Evolutionary conservation across 2,329 filamentous ascomycete genomes (phyloP), one percentile per base, ranked within the genome.

Genomic region (Aspergillus pseudoviridinutans): DNA sequence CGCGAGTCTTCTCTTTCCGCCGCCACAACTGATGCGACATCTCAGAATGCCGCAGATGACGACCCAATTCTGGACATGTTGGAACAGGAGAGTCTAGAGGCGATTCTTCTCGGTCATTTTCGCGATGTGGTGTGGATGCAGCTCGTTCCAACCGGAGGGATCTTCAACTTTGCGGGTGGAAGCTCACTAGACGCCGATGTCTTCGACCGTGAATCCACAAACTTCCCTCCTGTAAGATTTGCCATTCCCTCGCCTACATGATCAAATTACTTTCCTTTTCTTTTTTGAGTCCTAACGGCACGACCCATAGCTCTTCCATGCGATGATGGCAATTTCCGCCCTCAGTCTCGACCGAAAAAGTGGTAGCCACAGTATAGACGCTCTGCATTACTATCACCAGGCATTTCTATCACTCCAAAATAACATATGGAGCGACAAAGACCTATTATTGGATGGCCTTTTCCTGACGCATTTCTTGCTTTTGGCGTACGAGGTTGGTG

Each of bases 381-480:
- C 80, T 10, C 70, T 83, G 50, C 79, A 83, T 59, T 80, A 84
- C 63, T 84, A 85, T 62, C 78, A 83, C 51, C 75, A 80, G 64
- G 79, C 81, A 2, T 76, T 84, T 25, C 75, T 79, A 8, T 77
- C 78, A 3, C 68, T 84, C 3, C 76, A 81, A 55, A 74, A 61
- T 50, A 76, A 69, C 52, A 62, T 81, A 7, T 74, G 73, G 25
- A 79, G 74, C 46, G 71, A 77, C 12, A 74, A 80, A 49, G 80
- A 85, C 62, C 70, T 84, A n/a, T 75, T 79, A 20, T 83, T 80
- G 0, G 81, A 85, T 64, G 82, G 80, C n/a, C 74, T 80, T 25
- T 80, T 85, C 57, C 74, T 84, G 28, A 80, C 82, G 1, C 82
- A 85, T 66, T 84, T 84, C 59, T 70, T 85, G 3, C 75, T 85